phyloP scores from a whole-genome alignment of 2,329 filamentous ascomycete species.

The Pezizomycotina sp. region DNA sequence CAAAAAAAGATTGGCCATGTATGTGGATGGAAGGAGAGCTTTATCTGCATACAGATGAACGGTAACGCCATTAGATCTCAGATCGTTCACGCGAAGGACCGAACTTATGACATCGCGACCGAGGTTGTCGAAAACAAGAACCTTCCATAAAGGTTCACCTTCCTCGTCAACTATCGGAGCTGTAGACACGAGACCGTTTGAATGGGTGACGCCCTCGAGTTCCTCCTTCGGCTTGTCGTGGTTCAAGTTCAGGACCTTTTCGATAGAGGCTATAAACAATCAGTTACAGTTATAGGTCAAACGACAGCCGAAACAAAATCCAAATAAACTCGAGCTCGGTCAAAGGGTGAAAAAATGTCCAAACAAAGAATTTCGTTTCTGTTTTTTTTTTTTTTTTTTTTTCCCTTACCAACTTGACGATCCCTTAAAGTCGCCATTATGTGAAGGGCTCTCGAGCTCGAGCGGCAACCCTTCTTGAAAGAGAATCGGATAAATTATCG shows the following conservation, averaged over 20 bases:
- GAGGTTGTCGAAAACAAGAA: slow-evolving; percentile 82
- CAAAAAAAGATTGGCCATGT: neutral
- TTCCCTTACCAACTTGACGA: slow-evolving; percentile 49
- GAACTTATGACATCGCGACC: slow-evolving; percentile 94
- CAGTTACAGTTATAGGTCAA: slow-evolving; percentile 19
- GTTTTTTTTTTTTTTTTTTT: slow-evolving; percentile 19
- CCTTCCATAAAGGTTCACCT: slow-evolving; percentile 93
- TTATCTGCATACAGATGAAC: slow-evolving; percentile 88
- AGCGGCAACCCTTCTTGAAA: too few species aligned
- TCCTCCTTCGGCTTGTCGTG: slow-evolving; percentile 50
- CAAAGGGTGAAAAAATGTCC: slow-evolving; percentile 19
- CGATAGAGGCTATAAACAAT: slow-evolving; percentile 54
- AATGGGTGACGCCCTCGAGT: slow-evolving; percentile 33
- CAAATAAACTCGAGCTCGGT: slow-evolving; percentile 18
- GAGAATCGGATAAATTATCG: too few species aligned
- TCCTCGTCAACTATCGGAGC: slow-evolving; percentile 72
- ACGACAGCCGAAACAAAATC: slow-evolving; percentile 22
- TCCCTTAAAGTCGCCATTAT: slow-evolving; percentile 54
- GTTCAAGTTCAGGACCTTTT: slow-evolving; percentile 92
- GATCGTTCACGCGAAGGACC: slow-evolving; percentile 80
- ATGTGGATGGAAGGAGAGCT: slow-evolving; percentile 25
- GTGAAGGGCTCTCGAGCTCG: too few species aligned
- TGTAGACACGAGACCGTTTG: slow-evolving; percentile 36
- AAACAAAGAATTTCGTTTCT: slow-evolving; percentile 22
- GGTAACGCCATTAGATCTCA: slow-evolving; percentile 85